Evolutionary conservation across 1,284 basidiomycete species (phyloP), one percentile per base, ranked within the genome.

Genomic region (Rhodotorula mucilaginosa): DNA sequence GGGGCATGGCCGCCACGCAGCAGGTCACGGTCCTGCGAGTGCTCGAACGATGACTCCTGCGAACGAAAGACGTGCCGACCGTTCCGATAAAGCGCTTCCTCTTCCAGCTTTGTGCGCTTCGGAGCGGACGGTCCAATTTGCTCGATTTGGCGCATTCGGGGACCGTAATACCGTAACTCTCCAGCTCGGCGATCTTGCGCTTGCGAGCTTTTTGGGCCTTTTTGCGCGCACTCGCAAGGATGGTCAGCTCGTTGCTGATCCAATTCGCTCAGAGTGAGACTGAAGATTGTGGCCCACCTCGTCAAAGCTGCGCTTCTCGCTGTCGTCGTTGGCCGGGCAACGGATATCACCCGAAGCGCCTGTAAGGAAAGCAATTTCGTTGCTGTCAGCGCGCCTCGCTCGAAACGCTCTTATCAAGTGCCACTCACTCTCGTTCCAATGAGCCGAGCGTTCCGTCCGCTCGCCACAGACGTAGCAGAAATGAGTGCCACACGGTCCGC

Each of bases 391-490:
- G 49, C 49, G 21, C 21, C n/a, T n/a, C 19, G 4, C 18, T 51
- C 49, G 12, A 3, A 54, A 54, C 23, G n/a, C 23, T 15, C 2
- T 0, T 26, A 8, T 10, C 7, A 5, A 34, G 18, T 8, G 16
- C 19, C 57, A 19, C 57, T 21, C 18, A 58, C 57, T 34, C 6
- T 18, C 18, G 19, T 21, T 34, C 57, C 57, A n/a, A 16, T 52
- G 51, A 31, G 19, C 31, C 4, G 44, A 23, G 21, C n/a, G 34
- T 13, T 44, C 23, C 8, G 26, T 44, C 52, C n/a, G 6, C 44
- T 68, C 34, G n/a, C 23, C 26, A 34, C 69, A 71, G 21, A 71
- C 58, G 61, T 71, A 64, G 52, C 69, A 71, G 21, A 61, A 67
- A 21, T 54, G 61, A 5, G 69, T 29, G 0, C 58, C 26, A n/a